These are phyloP conservation scores for Naganishia liquefaciens DNA, from an alignment of 1,284 basidiomycete species.

Conservation along the genomic window DNA sequence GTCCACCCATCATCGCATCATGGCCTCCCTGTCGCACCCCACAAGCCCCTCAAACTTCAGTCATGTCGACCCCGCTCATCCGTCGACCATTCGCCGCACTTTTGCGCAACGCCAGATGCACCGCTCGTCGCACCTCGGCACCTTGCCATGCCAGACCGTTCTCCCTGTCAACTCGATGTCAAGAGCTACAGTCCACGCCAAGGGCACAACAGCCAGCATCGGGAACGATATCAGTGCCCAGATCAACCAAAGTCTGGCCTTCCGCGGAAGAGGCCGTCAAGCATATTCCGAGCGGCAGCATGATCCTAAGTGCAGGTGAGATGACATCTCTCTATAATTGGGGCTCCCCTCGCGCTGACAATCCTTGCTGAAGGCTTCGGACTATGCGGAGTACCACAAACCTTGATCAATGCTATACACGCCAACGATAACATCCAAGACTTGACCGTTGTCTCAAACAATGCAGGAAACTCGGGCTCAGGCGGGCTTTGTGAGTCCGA, in stretches of 20 bases:
- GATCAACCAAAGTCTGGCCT: slow-evolving; percentile 67
- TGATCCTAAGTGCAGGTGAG: slow-evolving; percentile 76
- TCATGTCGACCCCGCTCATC: no score
- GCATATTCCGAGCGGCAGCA: slow-evolving; percentile 77
- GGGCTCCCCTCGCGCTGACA: no score
- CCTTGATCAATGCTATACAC: slow-evolving; percentile 74
- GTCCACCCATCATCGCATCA: no score
- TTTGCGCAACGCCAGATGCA: not conserved
- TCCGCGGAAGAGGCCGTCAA: slow-evolving; percentile 76
- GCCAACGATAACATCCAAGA: slow-evolving; percentile 68
- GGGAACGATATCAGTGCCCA: slow-evolving; percentile 27
- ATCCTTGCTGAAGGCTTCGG: slow-evolving; percentile 43
- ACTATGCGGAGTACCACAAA: slow-evolving; percentile 62
- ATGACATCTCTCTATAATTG: not conserved
- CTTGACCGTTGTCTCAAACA: slow-evolving; percentile 85
- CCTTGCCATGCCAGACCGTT: not conserved
- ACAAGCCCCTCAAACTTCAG: no score
- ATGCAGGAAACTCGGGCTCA: slow-evolving; percentile 72
- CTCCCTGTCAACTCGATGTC: not conserved
- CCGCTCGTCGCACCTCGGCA: not conserved
- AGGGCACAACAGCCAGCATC: slow-evolving; percentile 14
- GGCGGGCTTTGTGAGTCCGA: slow-evolving; percentile 69
- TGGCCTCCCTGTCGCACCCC: no score
- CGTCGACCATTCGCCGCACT: not conserved
- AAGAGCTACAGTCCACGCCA: not conserved